phyloP scores from a whole-genome alignment of 2,329 filamentous ascomycete species.

The Trichocomaceae sp. region DNA sequence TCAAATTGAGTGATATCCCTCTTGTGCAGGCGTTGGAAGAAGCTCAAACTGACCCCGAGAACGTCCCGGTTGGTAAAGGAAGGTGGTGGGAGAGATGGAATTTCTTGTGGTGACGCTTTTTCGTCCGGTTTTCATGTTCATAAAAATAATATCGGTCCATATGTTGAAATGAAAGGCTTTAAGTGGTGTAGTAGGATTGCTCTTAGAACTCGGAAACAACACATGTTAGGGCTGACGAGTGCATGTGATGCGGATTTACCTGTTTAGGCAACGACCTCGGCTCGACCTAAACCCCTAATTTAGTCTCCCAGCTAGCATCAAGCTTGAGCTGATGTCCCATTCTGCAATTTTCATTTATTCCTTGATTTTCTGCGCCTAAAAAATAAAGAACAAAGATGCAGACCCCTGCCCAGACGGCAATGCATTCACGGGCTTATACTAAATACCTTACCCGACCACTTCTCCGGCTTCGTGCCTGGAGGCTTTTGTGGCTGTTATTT shows the following conservation, averaged over 20 bases:
- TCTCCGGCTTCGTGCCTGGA: neutral
- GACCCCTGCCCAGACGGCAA: neutral
- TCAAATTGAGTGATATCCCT: conserved; percentile 47
- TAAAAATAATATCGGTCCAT: too few relatives aligned
- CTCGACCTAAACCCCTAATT: neutral
- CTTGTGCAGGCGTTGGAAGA: conserved; percentile 49
- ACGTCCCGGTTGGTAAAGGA: conserved; percentile 20
- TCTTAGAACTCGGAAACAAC: neutral
- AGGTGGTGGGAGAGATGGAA: conserved; percentile 26
- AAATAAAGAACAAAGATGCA: neutral
- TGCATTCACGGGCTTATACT: neutral
- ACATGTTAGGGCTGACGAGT: neutral
- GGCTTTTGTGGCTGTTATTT: conserved; percentile 5
- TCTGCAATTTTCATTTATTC: neutral
- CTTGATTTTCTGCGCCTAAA: neutral
- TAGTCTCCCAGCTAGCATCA: too few relatives aligned
- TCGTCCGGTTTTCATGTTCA: neutral
- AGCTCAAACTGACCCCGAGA: conserved; percentile 31
- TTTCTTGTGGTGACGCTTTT: conserved; percentile 25
- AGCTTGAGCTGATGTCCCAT: neutral
- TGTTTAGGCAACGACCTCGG: conserved; percentile 3
- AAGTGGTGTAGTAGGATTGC: too few relatives aligned
- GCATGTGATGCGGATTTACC: conserved; percentile 2
- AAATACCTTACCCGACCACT: too few relatives aligned
- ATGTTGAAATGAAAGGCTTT: too few relatives aligned